Base-by-base conservation (phyloP, 2,329 filamentous ascomycete genomes). In the Penicillium decumbens region DNA sequence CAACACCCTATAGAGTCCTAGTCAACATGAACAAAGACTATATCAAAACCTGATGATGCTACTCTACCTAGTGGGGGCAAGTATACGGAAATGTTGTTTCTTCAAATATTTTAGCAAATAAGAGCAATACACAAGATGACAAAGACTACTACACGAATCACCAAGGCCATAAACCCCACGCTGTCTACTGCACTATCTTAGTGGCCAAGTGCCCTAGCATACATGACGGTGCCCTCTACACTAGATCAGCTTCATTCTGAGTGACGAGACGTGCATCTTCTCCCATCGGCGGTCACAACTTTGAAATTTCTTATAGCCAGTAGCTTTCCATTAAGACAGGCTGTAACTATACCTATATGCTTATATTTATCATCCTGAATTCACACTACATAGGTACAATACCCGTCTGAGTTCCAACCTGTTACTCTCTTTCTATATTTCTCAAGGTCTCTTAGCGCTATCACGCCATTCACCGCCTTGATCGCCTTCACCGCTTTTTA, bases 251-350 rank as follows among this genome's bases (percentile, higher is more conserved):
- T 24, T 10, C 7, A 28, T 28, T 28, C 24, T n/a, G 1, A 28
- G 29, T 13, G 10, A 6, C 4, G 6, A 40, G 4, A 25, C 33
- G 15, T 24, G 24, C 3, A 8, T 41, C 3, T 23, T 52, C 64
- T 58, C 53, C 64, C 71, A 47, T 65, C 56, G 6, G 71, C 64
- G 1, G 64, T 69, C 6, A 58, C 54, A 24, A 56, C 49, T 30
- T 58, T 41, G 28, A 58, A 56, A 9, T 58, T 54, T 18, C 15
- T 18, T 18, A 18, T 18, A 18, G 15, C 15, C 15, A 18, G 15
- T 18, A 18, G 20, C 20, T 4, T 23, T 4, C 20, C 20, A 23
- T 23, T 4, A 23, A 4, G 20, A 23, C 20, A 23, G 20, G 20
- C 20, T 23, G 4, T 23, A 23, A 23, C 20, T 23, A 23, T 23